Conservation (phyloP, 257 asterid genomes). For the Penstemon davidsonii region DNA sequence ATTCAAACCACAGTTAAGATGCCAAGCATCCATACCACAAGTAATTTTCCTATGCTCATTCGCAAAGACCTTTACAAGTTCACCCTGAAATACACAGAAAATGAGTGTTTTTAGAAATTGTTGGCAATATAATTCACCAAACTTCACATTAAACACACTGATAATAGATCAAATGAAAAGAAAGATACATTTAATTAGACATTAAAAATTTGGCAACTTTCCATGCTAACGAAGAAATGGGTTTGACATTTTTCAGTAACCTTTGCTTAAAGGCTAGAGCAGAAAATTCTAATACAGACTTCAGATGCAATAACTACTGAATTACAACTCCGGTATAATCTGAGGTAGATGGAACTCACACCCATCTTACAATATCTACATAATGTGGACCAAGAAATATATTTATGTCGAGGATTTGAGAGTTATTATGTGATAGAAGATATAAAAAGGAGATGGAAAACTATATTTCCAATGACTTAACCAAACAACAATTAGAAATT, state of each 20-base stretch:
- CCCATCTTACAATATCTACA: neutral
- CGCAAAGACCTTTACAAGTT: slow-evolving; percentile 87
- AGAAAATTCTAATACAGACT: slow-evolving; percentile 18
- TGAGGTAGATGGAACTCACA: neutral
- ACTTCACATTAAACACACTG: neutral
- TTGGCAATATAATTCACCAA: slow-evolving; percentile 15
- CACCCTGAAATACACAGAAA: slow-evolving; percentile 73
- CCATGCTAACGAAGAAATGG: neutral
- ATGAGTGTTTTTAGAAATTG: slow-evolving; percentile 30
- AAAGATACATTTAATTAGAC: neutral
- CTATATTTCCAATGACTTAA: slow-evolving; percentile 1
- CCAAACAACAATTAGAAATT: neutral
- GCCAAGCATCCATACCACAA: slow-evolving; percentile 57
- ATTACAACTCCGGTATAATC: neutral
- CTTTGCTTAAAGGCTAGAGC: neutral
- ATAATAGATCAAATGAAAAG: slow-evolving; percentile 3
- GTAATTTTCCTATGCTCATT: slow-evolving; percentile 85
- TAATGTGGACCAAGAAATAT: slow-evolving; percentile 11
- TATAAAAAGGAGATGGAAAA: neutral
- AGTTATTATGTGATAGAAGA: slow-evolving; percentile 5
- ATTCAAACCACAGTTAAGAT: slow-evolving; percentile 24
- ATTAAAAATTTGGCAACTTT: neutral
- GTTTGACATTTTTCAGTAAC: slow-evolving; percentile 14
- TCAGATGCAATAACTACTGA: slow-evolving; percentile 21
- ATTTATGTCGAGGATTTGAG: slow-evolving; percentile 8